Evolutionary conservation across 2,329 filamentous ascomycete genomes (phyloP).

Genomic region (Trichothecium roseum): DNA sequence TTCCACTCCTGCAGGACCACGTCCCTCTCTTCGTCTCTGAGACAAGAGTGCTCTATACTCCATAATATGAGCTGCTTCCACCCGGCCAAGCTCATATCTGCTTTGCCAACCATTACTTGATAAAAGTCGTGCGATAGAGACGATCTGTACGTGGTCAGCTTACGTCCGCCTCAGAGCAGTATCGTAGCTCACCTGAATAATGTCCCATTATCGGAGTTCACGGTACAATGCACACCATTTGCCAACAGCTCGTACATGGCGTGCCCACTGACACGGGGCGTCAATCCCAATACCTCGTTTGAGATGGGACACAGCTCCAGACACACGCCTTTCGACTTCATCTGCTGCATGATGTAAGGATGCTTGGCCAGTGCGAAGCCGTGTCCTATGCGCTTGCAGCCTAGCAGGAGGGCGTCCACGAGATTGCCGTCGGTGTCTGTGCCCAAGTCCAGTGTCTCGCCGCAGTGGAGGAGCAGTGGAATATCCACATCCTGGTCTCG

Average conservation of each 20-base stretch:
- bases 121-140: constrained; percentile 69
- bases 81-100: constrained; percentile 55
- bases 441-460: constrained; percentile 61
- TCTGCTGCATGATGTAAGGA: constrained; percentile 52
- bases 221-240: constrained; percentile 62
- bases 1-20: constrained; percentile 34
- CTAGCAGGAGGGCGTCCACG: constrained; percentile 55
- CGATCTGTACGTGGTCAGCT: constrained; percentile 41
- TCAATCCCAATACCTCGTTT: constrained; percentile 65
- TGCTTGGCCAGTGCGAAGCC: constrained; percentile 61
- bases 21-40: constrained; percentile 30
- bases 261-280: constrained; percentile 54
- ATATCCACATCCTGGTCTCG: constrained; percentile 38
- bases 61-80: constrained; percentile 59
- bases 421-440: constrained; percentile 57
- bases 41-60: constrained; percentile 52
- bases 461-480: constrained; percentile 68
- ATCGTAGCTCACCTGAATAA: constrained; percentile 48
- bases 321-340: constrained; percentile 54
- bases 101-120: constrained; percentile 60
- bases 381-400: constrained; percentile 62
- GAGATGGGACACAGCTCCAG: constrained; percentile 71
- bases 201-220: constrained; percentile 67
- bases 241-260: constrained; percentile 58
- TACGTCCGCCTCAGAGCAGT: not conserved